phyloP scores from a whole-genome alignment of 2,329 filamentous ascomycete genomes.

The Ophiosphaerella herpotricha region DNA sequence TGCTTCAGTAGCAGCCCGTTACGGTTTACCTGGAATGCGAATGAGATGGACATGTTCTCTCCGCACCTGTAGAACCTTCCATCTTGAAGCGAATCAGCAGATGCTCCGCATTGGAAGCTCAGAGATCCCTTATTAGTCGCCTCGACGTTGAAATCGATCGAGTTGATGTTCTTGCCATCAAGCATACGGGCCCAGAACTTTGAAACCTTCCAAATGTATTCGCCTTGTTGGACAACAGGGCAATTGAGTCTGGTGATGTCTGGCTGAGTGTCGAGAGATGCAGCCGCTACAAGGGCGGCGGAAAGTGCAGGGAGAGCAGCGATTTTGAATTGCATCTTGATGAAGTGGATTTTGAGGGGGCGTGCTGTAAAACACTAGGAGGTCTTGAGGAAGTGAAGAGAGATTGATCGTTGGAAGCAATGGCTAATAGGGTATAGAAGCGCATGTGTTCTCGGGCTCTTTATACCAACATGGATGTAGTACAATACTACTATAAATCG shows the following conservation, averaged over 20 bases:
- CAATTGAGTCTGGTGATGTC: not conserved
- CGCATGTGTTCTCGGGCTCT: too few species aligned
- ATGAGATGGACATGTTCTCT: conserved; percentile 17
- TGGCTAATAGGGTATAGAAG: too few species aligned
- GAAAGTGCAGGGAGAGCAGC: too few species aligned
- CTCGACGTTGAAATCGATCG: conserved; percentile 20
- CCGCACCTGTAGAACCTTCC: conserved; percentile 17
- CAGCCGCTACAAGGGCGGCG: too few species aligned
- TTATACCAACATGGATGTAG: too few species aligned
- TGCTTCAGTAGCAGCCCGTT: conserved; percentile 19
- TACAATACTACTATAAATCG: too few species aligned
- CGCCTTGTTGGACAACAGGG: conserved; percentile 11
- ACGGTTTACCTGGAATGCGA: conserved; percentile 16
- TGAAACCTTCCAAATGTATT: conserved; percentile 27
- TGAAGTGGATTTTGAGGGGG: too few species aligned
- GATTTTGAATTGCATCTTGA: too few species aligned
- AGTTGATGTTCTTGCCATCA: conserved; percentile 20
- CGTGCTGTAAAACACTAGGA: too few species aligned
- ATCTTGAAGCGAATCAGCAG: conserved; percentile 9
- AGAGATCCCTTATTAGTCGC: conserved; percentile 16
- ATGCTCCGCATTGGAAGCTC: conserved; percentile 15
- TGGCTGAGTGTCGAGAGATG: too few species aligned
- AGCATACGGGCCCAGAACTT: conserved; percentile 24
- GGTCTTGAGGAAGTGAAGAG: too few species aligned
- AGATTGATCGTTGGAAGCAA: too few species aligned